A percentile compares a stretch with the other conserved stretches of the same genome.
Evolutionary conservation across 257 asterid genomes (phyloP).

Genomic region (Solanum raphanifolium): DNA sequence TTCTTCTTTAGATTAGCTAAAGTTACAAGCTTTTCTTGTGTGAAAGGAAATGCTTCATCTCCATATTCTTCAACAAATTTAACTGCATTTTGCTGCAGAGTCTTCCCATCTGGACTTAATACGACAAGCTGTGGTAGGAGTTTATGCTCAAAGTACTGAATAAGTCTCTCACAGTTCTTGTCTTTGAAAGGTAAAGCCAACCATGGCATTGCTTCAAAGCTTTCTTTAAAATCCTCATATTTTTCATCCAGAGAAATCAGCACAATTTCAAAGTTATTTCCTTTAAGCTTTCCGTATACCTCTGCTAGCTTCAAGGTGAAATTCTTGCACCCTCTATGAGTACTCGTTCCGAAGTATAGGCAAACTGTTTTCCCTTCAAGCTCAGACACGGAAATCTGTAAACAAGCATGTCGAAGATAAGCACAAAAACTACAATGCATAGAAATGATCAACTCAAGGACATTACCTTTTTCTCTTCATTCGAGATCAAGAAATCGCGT

Average conservation of each 20-base stretch:
- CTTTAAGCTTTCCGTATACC: conserved; percentile 5
- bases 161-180: conserved; percentile 9
- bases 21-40: conserved; percentile 7
- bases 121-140: conserved; percentile 13
- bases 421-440: background rate
- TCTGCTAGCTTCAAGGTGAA: conserved; percentile 15
- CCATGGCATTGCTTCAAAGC: conserved; percentile 20
- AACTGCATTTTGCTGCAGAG: conserved; percentile 10
- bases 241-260: conserved; percentile 13
- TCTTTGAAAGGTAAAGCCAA: conserved; percentile 24
- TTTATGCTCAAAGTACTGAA: conserved; percentile 12
- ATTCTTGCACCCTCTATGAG: conserved; percentile 3
- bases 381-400: conserved; percentile 14
- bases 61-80: conserved; percentile 27
- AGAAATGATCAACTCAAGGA: background rate
- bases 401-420: background rate
- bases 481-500: conserved; percentile 15
- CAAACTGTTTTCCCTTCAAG: conserved; percentile 26
- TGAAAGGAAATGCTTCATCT: conserved; percentile 20
- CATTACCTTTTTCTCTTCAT: conserved; percentile 14
- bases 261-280: conserved; percentile 16
- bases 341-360: conserved; percentile 5
- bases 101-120: conserved; percentile 26
- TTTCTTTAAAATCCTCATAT: conserved; percentile 6
- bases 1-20: conserved; percentile 12